Evolutionary conservation across 129 eudicot genomes (phyloP), one percentile per base, ranked within the genome.

Genomic region (Deinandra increscens): DNA sequence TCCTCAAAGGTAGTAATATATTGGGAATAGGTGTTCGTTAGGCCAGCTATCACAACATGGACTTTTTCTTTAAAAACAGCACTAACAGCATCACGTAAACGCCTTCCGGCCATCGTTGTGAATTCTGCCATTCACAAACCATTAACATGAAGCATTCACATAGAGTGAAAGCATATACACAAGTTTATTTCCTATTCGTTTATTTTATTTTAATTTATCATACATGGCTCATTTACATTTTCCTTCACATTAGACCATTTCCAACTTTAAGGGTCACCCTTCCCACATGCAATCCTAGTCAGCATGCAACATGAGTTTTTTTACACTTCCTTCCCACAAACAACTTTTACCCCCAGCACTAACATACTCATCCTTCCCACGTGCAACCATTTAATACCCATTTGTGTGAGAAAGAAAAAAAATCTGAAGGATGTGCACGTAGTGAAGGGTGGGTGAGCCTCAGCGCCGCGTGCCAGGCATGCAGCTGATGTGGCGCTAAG

Each of bases 81-180:
- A 77, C 72, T 85, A 68, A 94, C 87, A 43, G 99, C 99, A 78
- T 94, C 97, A 29, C 99, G 95, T 38, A 94, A 88, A 45, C 97
- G 90, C 69, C 99, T 89, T 33, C 99, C 99, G 65, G 99, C 95
- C 99, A 94, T 94, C 19, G 99, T 94, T 64, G 97, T 89, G 81
- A 94, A 94, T 72, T 94, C 99, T 94, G 91, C 42, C n/a, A 75
- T 67, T 44, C 19, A 64, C 14, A 9, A 43, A 60, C 23, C 69
- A 26, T n/a, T 29, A 29, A 59, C 66, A 70, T 43, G 67, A 42
- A 59, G 42, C 67, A 71, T 14, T 29, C 23, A 66, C 22, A 45
- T 8, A 2, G 20, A 70, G 56, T 54, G 18, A 56, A 56, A 33
- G 45, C 22, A 58, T 26, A n/a, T 29, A 71, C 26, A 29, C 29